phyloP scores from a whole-genome alignment of 768 basidiomycete species.

The Collybiopsis luxurians region DNA sequence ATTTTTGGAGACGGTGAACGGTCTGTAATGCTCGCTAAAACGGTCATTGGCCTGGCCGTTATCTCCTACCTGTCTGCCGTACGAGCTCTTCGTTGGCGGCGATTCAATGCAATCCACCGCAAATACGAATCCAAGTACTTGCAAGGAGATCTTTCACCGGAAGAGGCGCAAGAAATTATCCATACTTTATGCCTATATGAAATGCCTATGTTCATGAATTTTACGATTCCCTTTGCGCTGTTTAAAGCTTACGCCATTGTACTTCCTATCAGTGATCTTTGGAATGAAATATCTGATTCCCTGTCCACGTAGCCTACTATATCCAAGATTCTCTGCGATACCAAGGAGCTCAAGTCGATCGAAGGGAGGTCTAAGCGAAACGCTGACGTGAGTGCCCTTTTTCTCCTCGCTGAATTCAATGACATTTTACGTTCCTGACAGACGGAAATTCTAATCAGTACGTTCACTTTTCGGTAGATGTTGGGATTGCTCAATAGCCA shows the following conservation, averaged over 20 bases:
- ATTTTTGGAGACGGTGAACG: no score
- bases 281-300: not conserved
- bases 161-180: conserved; percentile 44
- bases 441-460: conserved; percentile 45
- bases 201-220: conserved; percentile 40
- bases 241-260: conserved; percentile 54
- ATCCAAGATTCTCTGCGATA: conserved; percentile 38
- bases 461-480: conserved; percentile 8
- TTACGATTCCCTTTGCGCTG: conserved; percentile 44
- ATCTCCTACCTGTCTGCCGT: conserved; percentile 25
- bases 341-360: conserved; percentile 35
- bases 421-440: conserved; percentile 14
- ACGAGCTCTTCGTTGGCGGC: conserved; percentile 37
- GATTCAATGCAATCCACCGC: conserved; percentile 38
- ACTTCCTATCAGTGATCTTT: conserved; percentile 14
- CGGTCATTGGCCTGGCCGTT: not conserved
- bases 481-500: no score
- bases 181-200: conserved; percentile 34
- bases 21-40: no score
- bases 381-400: conserved; percentile 38
- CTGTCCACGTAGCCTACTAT: conserved; percentile 37
- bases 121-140: conserved; percentile 35
- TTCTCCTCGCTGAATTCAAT: no score
- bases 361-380: conserved; percentile 40
- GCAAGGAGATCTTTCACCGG: conserved; percentile 31